Evolutionary conservation across 148 eudicot genomes (phyloP), one percentile per base, ranked within the genome.

Genomic region (Selenicereus undatus): DNA sequence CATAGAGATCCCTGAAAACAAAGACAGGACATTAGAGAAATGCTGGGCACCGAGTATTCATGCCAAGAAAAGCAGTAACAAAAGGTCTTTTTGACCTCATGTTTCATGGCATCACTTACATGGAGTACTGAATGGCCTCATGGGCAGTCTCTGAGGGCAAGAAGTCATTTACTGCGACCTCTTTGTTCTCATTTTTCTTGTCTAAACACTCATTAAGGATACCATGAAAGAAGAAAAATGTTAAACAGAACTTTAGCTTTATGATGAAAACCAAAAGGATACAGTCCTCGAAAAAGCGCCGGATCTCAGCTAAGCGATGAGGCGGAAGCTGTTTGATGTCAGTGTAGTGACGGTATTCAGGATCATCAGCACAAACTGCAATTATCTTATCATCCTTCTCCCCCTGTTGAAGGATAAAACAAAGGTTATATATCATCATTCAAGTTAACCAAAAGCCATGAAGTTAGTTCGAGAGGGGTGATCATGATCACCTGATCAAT

Each of bases 291-390:
- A 94, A 94, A 82, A 94, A 94, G 77, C 94, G 93, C 17, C 91
- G 88, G 78, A 94, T 94, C 88, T 94, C 98, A 75, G 88, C 80
- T 73, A 94, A 83, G 77, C 96, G 97, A 83, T 92, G 98, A 42
- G 98, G 98, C 10, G 97, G 83, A 43, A 94, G 93, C 75, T 94
- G 87, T 56, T 84, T 84, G 79, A 94, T 92, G 76, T 92, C 94
- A 27, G 89, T 89, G 85, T 81, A 92, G 84, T 90, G 91, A n/a
- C 91, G 85, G 76, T 92, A 93, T 84, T 91, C 96, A 39, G 97
- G 98, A 84, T 94, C 97, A 76, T 93, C 95, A 54, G 95, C 94
- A 86, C 97, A 91, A 60, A 93, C 97, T 74, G 97, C 95, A 48
- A 94, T 91, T 74, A 94, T 92, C 83, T 94, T 94, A 76, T 94